phyloP scores from a whole-genome alignment of 495 filamentous ascomycete species.

The Aspergillus kassunensis region DNA sequence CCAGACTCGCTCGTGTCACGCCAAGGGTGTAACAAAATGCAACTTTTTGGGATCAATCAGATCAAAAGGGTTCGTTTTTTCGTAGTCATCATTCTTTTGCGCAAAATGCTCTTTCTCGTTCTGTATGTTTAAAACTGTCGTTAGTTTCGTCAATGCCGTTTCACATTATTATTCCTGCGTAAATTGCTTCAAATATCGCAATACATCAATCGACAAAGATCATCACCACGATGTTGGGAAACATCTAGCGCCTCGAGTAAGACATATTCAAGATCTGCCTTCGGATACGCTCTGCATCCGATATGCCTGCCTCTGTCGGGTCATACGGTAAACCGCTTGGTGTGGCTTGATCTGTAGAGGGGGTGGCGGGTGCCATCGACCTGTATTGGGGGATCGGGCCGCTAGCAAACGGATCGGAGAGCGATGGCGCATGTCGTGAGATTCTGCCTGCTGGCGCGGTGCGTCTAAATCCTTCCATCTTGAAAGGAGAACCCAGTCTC shows the following conservation, averaged over 20 bases:
- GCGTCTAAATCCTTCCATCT: constrained; percentile 31
- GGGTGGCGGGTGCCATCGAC: not conserved
- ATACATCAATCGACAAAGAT: constrained; percentile 28
- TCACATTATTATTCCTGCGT: constrained; percentile 29
- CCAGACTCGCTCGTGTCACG: constrained; percentile 5
- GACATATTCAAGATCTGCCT: constrained; percentile 44
- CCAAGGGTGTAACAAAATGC: constrained; percentile 1
- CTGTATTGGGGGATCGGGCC: constrained; percentile 20
- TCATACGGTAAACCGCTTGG: constrained; percentile 29
- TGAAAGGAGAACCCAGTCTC: constrained; percentile 52
- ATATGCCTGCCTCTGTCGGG: constrained; percentile 37
- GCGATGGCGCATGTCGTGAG: constrained; percentile 36
- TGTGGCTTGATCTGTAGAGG: not conserved
- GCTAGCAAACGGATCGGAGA: constrained; percentile 41
- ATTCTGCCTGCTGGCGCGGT: constrained; percentile 24
- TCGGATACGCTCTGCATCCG: constrained; percentile 46
- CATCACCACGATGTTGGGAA: constrained; percentile 15
- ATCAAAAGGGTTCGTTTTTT: constrained; percentile 2
- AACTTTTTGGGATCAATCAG: constrained; percentile 10
- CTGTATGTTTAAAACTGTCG: constrained; percentile 19
- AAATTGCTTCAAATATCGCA: constrained; percentile 12
- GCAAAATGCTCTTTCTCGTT: constrained; percentile 20
- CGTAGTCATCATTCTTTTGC: constrained; percentile 10
- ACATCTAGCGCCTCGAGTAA: constrained; percentile 27
- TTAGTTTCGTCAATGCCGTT: constrained; percentile 41